Percentiles rank a stretch among this genome's conserved stretches.
These are phyloP conservation scores for Hagleromyces aurorensis DNA, from an alignment of 805 yeast genomes.

Conservation along the genomic window DNA sequence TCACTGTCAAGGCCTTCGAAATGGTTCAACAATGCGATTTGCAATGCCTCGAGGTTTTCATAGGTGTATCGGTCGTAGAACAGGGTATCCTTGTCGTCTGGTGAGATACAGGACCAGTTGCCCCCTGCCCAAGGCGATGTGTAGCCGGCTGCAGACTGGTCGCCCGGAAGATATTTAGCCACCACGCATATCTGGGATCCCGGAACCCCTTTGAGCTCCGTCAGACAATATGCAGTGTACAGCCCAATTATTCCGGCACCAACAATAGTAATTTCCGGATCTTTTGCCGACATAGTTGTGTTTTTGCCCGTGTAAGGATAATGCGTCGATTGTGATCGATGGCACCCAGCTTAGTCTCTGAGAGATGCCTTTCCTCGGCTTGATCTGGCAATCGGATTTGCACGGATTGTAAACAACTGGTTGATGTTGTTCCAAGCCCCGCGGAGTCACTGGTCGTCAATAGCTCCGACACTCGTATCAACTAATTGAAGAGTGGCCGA, in stretches of 20 bases:
- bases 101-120: constrained; percentile 53
- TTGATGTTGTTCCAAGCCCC: no score
- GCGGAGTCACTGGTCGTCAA: no score
- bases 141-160: constrained; percentile 53
- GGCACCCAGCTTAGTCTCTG: no score
- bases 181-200: constrained; percentile 44
- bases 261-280: constrained; percentile 17
- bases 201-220: constrained; percentile 34
- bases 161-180: constrained; percentile 71
- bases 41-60: constrained; percentile 37
- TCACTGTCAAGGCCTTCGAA: constrained; percentile 18
- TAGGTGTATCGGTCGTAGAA: constrained; percentile 52
- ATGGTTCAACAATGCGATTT: constrained; percentile 42
- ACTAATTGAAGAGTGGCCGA: no score
- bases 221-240: constrained; percentile 47
- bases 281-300: no score
- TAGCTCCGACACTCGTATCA: no score
- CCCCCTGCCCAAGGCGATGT: constrained; percentile 82
- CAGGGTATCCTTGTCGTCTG: constrained; percentile 43
- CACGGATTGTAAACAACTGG: no score
- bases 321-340: no score
- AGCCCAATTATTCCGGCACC: constrained; percentile 65
- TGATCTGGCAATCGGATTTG: no score
- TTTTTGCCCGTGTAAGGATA: no score
- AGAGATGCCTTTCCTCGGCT: no score